Evolutionary conservation across 306 rosid species (phyloP).

Genomic region (Psophocarpus tetragonolobus): DNA sequence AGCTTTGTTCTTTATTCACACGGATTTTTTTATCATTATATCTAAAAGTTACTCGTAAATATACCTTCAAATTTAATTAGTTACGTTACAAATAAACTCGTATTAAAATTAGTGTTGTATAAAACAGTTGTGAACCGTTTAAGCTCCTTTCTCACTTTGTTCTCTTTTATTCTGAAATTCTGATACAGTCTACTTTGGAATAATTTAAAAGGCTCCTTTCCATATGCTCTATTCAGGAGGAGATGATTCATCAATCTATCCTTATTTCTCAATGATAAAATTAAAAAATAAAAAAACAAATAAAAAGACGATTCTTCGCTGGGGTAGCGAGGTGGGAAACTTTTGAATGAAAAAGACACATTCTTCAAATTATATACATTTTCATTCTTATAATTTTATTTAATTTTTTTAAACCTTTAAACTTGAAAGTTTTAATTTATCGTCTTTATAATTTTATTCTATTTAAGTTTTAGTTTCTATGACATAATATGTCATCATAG

Average conservation of each 20-base stretch:
- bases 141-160: not conserved
- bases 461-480: no score
- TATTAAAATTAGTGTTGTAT: not conserved
- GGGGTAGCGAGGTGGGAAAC: no score
- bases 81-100: not conserved
- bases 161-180: not conserved
- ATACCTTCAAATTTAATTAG: not conserved
- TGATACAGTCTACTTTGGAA: not conserved
- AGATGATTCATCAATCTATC: not conserved
- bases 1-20: not conserved
- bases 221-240: not conserved
- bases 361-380: no score
- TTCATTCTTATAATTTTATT: no score
- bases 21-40: not conserved
- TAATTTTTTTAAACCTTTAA: no score
- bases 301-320: no score
- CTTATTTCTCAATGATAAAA: no score
- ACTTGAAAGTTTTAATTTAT: no score
- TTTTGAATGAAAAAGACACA: no score
- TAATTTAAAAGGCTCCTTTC: not conserved
- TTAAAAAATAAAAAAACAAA: no score
- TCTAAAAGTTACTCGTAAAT: not conserved
- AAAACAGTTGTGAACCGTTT: not conserved
- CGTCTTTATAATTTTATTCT: no score
- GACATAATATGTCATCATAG: no score